Evolutionary conservation across 805 yeast species (phyloP).

Genomic region (Candida sanyiensis): DNA sequence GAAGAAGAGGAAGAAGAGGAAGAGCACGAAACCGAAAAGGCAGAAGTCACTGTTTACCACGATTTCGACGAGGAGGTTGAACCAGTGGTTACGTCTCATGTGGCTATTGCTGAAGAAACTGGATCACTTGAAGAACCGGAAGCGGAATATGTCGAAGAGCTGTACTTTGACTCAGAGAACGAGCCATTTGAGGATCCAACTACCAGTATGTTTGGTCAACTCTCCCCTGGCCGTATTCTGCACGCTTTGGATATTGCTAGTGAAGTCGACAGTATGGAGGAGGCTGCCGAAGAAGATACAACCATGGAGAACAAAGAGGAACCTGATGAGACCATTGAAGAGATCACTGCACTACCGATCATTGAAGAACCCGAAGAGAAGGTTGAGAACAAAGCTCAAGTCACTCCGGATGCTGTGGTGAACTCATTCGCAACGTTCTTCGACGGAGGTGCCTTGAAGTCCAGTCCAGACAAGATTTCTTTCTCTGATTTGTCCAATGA

Average conservation of each 20-base stretch:
- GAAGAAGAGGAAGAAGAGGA: conserved; percentile 11
- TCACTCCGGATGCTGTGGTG: background rate
- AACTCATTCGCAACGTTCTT: conserved; percentile 20
- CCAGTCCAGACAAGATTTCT: conserved; percentile 3
- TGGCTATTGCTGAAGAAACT: no score
- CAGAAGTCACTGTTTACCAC: background rate
- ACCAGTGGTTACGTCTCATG: no score
- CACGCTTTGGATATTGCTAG: conserved; percentile 3
- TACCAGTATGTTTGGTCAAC: conserved; percentile 22
- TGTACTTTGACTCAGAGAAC: conserved; percentile 22
- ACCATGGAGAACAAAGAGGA: background rate
- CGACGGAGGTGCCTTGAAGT: conserved; percentile 1
- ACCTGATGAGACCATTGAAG: background rate
- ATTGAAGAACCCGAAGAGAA: conserved; percentile 1
- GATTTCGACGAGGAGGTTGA: no score
- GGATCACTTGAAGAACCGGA: conserved; percentile 2
- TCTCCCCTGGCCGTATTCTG: conserved; percentile 13
- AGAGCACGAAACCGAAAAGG: conserved; percentile 4
- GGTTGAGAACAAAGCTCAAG: conserved; percentile 1
- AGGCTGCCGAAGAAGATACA: background rate
- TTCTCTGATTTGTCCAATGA: conserved; percentile 16
- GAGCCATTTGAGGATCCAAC: conserved; percentile 23
- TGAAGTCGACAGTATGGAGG: conserved; percentile 1
- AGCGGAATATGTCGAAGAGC: conserved; percentile 4
- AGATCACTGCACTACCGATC: background rate